Conservation (phyloP, 75 land plant genomes). For the Selaginella moellendorffii region DNA sequence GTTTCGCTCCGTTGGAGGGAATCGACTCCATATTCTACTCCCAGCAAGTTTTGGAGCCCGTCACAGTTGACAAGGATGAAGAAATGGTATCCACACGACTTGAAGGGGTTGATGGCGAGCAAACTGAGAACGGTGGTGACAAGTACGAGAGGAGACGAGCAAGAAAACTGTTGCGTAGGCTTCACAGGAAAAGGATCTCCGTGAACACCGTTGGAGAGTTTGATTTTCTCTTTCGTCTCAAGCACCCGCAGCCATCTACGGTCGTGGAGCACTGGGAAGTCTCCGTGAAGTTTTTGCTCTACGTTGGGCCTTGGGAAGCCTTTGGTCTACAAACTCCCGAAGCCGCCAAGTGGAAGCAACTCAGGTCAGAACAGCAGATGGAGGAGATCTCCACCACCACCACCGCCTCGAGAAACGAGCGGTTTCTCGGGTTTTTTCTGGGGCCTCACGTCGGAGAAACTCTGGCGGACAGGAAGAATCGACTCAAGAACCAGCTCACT, state of each 20-base stretch:
- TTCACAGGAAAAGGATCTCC: slow-evolving; percentile 12
- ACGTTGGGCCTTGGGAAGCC: slow-evolving; percentile 32
- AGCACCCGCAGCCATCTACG: background rate
- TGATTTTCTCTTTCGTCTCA: slow-evolving; percentile 30
- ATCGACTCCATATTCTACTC: slow-evolving; percentile 15
- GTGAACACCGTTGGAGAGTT: slow-evolving; percentile 28
- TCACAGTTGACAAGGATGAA: too few relatives aligned
- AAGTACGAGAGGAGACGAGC: background rate
- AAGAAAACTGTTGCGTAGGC: slow-evolving; percentile 3
- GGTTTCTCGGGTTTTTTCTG: too few relatives aligned
- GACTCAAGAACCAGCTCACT: slow-evolving; percentile 25
- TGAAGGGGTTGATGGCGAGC: background rate
- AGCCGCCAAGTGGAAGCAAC: slow-evolving; percentile 17
- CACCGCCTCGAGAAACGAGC: too few relatives aligned
- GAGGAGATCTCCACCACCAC: too few relatives aligned
- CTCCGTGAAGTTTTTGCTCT: slow-evolving; percentile 30
- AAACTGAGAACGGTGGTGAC: background rate
- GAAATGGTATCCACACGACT: background rate
- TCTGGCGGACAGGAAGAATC: slow-evolving; percentile 18
- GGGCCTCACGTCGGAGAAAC: too few relatives aligned
- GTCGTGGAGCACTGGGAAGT: slow-evolving; percentile 31
- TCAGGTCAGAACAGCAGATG: background rate
- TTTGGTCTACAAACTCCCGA: slow-evolving; percentile 24
- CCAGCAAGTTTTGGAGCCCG: slow-evolving; percentile 20
- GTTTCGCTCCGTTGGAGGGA: slow-evolving; percentile 15